Conservation (phyloP, 805 yeast species). For the Cyberlindnera euphorbiae region DNA sequence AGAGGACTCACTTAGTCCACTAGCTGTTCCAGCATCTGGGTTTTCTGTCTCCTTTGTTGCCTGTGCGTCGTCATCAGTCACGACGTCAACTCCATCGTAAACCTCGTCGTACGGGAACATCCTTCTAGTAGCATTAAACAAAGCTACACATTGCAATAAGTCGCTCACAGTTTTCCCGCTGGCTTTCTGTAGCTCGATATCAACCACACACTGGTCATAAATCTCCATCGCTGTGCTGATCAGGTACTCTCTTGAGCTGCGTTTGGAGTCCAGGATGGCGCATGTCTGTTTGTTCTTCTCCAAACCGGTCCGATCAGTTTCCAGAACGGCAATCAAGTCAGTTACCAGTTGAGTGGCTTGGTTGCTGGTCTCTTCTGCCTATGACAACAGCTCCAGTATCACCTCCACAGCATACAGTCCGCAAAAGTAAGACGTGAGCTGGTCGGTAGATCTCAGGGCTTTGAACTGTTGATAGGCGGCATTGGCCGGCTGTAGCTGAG, state of each 20-base stretch:
- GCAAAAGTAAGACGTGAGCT: too few species aligned
- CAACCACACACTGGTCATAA: conserved; percentile 2
- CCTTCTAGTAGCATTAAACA: conserved; percentile 2
- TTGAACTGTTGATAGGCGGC: too few species aligned
- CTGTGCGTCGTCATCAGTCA: background rate
- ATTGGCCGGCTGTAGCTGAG: too few species aligned
- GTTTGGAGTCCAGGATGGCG: conserved; percentile 2
- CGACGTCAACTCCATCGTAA: background rate
- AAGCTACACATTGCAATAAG: background rate
- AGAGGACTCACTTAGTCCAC: too few species aligned
- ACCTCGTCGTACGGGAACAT: conserved; percentile 5
- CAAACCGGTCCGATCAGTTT: conserved; percentile 1
- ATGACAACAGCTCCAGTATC: too few species aligned
- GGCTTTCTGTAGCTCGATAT: background rate
- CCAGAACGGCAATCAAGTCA: background rate
- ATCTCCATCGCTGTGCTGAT: conserved; percentile 3
- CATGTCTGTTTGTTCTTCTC: background rate
- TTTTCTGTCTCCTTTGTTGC: background rate
- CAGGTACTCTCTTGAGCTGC: conserved; percentile 14
- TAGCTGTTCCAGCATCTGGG: too few species aligned
- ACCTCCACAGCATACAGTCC: too few species aligned
- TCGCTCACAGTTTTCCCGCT: conserved; percentile 2
- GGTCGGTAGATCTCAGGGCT: too few species aligned
- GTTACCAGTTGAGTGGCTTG: too few species aligned
- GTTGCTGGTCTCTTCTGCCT: too few species aligned